Percentiles rank a stretch among this genome's conserved stretches.
Evolutionary conservation across 192 early-diverging fungal species (phyloP).

Genomic region (Chytriomyces sp.): DNA sequence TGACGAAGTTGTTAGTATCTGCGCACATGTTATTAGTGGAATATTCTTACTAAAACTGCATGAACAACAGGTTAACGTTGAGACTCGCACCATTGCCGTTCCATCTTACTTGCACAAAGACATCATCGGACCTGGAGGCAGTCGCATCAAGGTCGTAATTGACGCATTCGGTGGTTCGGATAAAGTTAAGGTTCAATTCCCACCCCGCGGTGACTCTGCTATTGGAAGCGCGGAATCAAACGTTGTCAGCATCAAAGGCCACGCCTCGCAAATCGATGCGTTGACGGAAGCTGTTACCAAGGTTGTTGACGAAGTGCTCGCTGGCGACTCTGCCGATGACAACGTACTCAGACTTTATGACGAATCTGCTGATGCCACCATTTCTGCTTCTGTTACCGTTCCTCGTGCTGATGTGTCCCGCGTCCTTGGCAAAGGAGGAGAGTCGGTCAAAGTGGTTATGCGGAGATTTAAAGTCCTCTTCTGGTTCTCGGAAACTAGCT

Average conservation of each 20-base stretch:
- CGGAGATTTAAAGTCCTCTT: constrained; percentile 40
- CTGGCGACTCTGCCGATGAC: constrained; percentile 7
- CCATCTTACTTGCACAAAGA: constrained; percentile 77
- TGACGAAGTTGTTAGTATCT: constrained; percentile 56
- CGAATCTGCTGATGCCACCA: constrained; percentile 6
- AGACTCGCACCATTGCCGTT: constrained; percentile 65
- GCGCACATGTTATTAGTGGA: constrained; percentile 39
- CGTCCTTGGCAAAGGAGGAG: constrained; percentile 42
- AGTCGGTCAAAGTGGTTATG: constrained; percentile 48
- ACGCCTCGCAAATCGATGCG: constrained; percentile 27
- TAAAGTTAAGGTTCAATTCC: constrained; percentile 57
- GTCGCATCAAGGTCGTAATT: constrained; percentile 70
- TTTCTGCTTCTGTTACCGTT: constrained; percentile 25
- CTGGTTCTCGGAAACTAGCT: constrained; percentile 38
- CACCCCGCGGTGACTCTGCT: constrained; percentile 37
- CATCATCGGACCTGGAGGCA: constrained; percentile 82
- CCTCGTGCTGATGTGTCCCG: constrained; percentile 47
- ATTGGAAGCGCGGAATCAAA: constrained; percentile 37
- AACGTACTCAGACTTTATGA: constrained; percentile 1
- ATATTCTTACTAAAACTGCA: too few relatives aligned
- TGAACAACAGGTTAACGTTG: constrained; percentile 57
- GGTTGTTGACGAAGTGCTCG: constrained; percentile 41
- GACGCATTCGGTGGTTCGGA: constrained; percentile 53
- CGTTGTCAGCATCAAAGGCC: constrained; percentile 44
- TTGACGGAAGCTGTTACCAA: constrained; percentile 34